Evolutionary conservation across 495 filamentous ascomycete species (phyloP), one percentile per base, ranked within the genome.

Genomic region (Aspergillus bridgeri): DNA sequence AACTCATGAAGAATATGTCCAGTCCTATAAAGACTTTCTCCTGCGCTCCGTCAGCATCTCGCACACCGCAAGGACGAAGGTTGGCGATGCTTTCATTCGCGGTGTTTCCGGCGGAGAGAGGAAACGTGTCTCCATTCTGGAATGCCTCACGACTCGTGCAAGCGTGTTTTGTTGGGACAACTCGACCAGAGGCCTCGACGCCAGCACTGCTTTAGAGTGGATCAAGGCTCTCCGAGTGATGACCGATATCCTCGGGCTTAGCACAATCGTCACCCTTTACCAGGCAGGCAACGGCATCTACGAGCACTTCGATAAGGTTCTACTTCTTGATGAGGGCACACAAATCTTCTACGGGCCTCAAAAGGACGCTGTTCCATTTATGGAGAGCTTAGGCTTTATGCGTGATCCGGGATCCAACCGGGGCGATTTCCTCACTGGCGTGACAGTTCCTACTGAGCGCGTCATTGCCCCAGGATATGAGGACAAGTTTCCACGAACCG

Each of bases 81-180:
- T 94, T 19, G 90, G 90, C 13, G 87, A 91, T 58, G 82, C 83
- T 5, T 89, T 85, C 58, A 79, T 91, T 43, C 88, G 90, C n/a
- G 90, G 90, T 60, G 83, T 95, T n/a, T 90, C 86, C 5, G 90
- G 90, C 29, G 90, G 90, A 46, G 90, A 94, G 68, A 82, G 90
- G 47, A 89, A 89, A 64, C 83, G 84, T 53, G 83, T 88, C 2
- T 85, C 81, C 0, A 87, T 89, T 66, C 81, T 84, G 0, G 86
- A 89, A 62, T 85, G 82, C 4, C 63, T 88, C 19, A 82, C 85
- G 1, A 79, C 82, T 4, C 81, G 83, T 55, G 79, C 76, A 24
- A 81, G 81, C 0, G 78, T 88, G 3, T 80, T 81, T n/a, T 82
- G 79, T 60, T 87, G 82, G 77, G 85, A 87, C 55, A 86, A 88